Percentiles rank a stretch among this genome's conserved stretches.
These are phyloP conservation scores for Stylosanthes scabra DNA, from an alignment of 331 rosid species.

Conservation along the genomic window DNA sequence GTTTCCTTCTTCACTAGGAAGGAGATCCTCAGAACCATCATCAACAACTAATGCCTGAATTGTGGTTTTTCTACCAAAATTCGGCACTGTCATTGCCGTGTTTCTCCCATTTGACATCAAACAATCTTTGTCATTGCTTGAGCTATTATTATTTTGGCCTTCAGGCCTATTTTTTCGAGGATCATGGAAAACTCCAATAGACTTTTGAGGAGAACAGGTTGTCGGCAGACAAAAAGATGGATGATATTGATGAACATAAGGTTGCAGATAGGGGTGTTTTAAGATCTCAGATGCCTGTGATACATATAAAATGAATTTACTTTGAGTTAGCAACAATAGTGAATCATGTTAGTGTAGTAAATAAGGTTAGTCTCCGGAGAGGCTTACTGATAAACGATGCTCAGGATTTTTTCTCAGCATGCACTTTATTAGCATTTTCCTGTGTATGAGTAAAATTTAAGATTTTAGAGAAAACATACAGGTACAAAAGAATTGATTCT, in stretches of 20 bases:
- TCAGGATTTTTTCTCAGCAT: constrained; percentile 96
- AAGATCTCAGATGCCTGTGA: constrained; percentile 88
- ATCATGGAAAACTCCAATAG: constrained; percentile 43
- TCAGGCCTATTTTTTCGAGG: constrained; percentile 68
- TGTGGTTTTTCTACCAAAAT: constrained; percentile 49
- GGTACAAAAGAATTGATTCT: no score
- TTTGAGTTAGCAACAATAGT: constrained; percentile 30
- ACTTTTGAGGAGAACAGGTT: constrained; percentile 62
- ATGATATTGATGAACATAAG: constrained; percentile 75
- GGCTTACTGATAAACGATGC: constrained; percentile 87
- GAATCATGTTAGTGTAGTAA: constrained; percentile 12
- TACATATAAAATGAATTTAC: constrained; percentile 33
- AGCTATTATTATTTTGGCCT: constrained; percentile 75
- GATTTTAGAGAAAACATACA: constrained; percentile 24
- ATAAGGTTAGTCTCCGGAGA: constrained; percentile 30
- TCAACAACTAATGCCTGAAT: constrained; percentile 59
- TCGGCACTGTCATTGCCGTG: constrained; percentile 39
- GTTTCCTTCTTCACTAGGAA: constrained; percentile 56
- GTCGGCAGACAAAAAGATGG: constrained; percentile 62
- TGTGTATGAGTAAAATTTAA: constrained; percentile 46
- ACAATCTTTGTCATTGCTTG: constrained; percentile 75
- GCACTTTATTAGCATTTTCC: constrained; percentile 94
- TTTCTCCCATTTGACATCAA: constrained; percentile 65
- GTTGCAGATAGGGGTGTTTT: constrained; percentile 91
- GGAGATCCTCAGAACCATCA: constrained; percentile 55